Conservation (phyloP, 2,329 filamentous ascomycete genomes). For the Helicocarpus griseus region DNA sequence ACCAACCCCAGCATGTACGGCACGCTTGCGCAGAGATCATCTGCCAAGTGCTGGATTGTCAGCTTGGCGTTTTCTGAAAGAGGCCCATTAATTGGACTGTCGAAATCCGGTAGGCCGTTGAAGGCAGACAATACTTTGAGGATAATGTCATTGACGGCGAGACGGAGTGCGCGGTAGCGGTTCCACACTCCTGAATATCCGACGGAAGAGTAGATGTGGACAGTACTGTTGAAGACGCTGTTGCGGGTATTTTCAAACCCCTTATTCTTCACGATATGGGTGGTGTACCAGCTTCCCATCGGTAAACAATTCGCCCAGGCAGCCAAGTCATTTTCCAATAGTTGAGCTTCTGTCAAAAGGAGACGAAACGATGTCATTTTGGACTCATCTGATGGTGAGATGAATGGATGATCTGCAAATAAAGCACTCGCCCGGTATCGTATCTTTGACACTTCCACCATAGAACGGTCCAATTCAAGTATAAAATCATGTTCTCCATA, state of each 20-base stretch:
- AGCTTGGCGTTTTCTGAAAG: neutral
- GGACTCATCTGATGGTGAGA: neutral
- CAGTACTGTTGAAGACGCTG: neutral
- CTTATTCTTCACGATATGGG: neutral
- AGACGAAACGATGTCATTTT: neutral
- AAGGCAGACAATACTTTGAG: neutral
- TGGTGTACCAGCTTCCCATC: neutral
- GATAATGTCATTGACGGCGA: neutral
- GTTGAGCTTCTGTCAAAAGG: neutral
- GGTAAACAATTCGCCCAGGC: neutral
- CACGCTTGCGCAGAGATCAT: neutral
- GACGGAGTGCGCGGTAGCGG: neutral
- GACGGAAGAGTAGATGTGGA: neutral
- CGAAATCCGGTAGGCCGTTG: neutral
- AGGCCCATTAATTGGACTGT: neutral
- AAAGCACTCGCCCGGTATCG: neutral
- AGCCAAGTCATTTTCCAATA: neutral
- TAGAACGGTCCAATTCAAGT: neutral
- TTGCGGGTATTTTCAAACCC: neutral
- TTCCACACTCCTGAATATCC: slow-evolving; percentile 1
- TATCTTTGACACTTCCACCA: neutral
- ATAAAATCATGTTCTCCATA: neutral
- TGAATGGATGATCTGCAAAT: neutral
- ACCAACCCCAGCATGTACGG: neutral
- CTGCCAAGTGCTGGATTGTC: neutral